Conservation (phyloP, 140 eudicot genomes). For the Flaveria floridana region DNA sequence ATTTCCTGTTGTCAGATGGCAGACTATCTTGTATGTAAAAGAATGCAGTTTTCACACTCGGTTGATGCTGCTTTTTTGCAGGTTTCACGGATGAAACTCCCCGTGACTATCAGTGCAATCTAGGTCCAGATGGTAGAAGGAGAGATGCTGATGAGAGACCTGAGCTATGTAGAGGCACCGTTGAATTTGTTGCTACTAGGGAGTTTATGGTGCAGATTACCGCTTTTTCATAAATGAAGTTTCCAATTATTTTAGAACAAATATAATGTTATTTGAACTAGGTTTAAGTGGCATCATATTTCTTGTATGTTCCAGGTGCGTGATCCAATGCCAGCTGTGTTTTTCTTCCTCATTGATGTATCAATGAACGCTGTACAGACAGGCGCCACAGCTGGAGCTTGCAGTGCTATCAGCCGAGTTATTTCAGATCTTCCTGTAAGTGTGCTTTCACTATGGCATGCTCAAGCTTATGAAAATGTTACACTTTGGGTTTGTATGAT, state of each 20-base stretch:
- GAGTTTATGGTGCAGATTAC: constrained; percentile 66
- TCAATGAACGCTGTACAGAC: constrained; percentile 95
- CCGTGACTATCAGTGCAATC: constrained; percentile 93
- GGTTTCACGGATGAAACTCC: constrained; percentile 98
- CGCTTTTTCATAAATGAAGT: background rate
- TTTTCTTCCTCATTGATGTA: constrained; percentile 94
- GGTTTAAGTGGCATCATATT: background rate
- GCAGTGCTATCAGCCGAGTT: constrained; percentile 91
- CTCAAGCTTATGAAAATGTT: constrained; percentile 17
- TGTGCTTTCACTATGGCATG: constrained; percentile 25
- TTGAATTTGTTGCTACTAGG: constrained; percentile 91
- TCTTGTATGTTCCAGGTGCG: constrained; percentile 65
- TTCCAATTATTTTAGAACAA: background rate
- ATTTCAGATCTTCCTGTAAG: constrained; percentile 97
- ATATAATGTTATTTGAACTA: background rate
- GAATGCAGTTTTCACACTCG: constrained; percentile 21
- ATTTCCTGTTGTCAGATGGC: background rate
- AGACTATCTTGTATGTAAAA: background rate
- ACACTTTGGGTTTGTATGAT: background rate
- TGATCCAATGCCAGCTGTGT: constrained; percentile 99
- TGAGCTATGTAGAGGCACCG: constrained; percentile 96
- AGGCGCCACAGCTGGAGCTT: constrained; percentile 99
- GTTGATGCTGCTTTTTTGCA: constrained; percentile 37
- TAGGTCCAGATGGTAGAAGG: constrained; percentile 97
- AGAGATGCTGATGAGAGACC: constrained; percentile 99